These are phyloP conservation scores for Aspergillus terreus DNA, from an alignment of 2,329 filamentous ascomycete species.

Conservation along the genomic window DNA sequence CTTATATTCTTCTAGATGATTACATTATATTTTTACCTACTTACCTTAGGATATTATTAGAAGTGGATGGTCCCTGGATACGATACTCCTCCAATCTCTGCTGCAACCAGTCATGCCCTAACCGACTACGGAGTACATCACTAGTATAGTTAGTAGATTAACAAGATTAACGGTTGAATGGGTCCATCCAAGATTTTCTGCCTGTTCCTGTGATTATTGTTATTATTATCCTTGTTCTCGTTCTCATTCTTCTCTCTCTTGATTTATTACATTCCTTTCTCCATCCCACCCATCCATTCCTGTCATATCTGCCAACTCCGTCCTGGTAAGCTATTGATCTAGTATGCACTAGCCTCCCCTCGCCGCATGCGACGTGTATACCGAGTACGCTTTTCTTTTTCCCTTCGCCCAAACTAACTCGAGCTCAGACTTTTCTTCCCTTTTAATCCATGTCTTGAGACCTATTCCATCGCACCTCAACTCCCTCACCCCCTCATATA, in stretches of 20 bases:
- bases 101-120: no score
- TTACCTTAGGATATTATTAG: no score
- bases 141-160: no score
- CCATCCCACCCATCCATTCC: neutral
- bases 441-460: neutral
- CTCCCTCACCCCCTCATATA: neutral
- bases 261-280: neutral
- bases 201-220: neutral
- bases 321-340: neutral
- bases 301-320: neutral
- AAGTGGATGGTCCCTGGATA: no score
- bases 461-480: neutral
- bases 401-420: neutral
- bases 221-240: neutral
- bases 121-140: no score
- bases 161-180: no score
- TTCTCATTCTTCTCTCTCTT: conserved; percentile 1
- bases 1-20: no score
- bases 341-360: neutral
- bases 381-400: neutral
- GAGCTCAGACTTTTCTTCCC: neutral
- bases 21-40: no score
- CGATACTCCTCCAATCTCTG: no score
- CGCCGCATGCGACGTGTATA: neutral
- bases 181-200: neutral